Evolutionary conservation across 768 basidiomycete genomes (phyloP).

Genomic region (Boletellus ananas): DNA sequence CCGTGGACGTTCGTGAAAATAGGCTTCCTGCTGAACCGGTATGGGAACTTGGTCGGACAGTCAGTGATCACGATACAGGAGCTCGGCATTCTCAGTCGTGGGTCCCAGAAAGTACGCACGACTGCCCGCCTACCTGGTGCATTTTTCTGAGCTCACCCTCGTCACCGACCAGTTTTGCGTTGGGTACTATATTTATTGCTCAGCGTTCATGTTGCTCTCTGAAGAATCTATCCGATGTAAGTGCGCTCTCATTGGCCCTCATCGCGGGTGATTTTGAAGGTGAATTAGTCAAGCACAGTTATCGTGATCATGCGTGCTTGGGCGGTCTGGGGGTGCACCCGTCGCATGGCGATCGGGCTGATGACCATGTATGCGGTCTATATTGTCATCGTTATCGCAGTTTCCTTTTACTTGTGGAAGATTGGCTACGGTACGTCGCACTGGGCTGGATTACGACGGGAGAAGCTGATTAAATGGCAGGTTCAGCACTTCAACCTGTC

Average conservation of each 20-base stretch:
- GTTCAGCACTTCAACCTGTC: not conserved
- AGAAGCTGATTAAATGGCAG: not conserved
- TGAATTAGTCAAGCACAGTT: constrained; percentile 7
- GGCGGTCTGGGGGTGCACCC: constrained; percentile 17
- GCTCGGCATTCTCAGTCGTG: not conserved
- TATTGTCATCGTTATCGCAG: constrained; percentile 1
- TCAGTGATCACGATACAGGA: constrained; percentile 2
- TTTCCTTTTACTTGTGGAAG: constrained; percentile 5
- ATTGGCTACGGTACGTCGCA: constrained; percentile 2
- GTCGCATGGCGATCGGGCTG: constrained; percentile 1
- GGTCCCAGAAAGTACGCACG: constrained; percentile 3
- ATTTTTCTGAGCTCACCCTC: not conserved
- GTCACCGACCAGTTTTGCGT: constrained; percentile 9
- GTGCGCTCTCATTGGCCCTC: not conserved
- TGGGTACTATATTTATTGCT: constrained; percentile 5
- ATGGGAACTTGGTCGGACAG: constrained; percentile 15
- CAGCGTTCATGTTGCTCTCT: constrained; percentile 6
- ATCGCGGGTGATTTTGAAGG: not conserved
- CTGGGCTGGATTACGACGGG: not conserved
- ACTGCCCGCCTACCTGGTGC: not conserved
- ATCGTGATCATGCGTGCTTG: constrained; percentile 19
- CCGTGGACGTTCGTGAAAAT: constrained; percentile 12
- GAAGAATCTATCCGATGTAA: constrained; percentile 15
- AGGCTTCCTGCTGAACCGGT: constrained; percentile 16
- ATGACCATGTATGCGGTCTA: constrained; percentile 8